Conservation (phyloP, 345 rosid species). For the Pelargonium nanum region DNA sequence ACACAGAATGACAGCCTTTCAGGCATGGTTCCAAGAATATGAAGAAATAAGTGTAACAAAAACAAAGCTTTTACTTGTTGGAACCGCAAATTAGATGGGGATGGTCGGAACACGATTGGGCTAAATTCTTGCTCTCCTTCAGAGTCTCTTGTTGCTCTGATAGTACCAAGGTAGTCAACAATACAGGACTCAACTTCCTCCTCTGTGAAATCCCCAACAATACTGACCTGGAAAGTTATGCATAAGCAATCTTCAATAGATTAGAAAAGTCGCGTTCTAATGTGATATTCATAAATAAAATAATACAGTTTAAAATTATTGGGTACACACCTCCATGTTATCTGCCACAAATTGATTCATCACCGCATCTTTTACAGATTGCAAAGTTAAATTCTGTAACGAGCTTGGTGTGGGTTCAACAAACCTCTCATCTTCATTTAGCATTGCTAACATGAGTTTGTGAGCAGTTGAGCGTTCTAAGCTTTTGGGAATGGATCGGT, state of each 20-base stretch:
- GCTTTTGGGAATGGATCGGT: constrained; percentile 96
- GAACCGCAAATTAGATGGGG: constrained; percentile 59
- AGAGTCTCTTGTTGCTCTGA: constrained; percentile 45
- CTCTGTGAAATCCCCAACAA: constrained; percentile 91
- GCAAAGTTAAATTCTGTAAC: constrained; percentile 58
- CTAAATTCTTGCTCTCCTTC: constrained; percentile 23
- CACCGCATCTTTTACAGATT: constrained; percentile 78
- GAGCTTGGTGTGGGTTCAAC: constrained; percentile 89
- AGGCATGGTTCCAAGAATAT: too few relatives aligned
- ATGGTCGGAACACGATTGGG: constrained; percentile 61
- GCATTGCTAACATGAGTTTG: constrained; percentile 94
- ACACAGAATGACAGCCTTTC: background rate
- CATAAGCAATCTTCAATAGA: background rate
- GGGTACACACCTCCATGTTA: constrained; percentile 78
- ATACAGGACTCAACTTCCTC: constrained; percentile 78
- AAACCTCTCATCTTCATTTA: constrained; percentile 94
- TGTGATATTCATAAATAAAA: background rate
- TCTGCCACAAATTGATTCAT: constrained; percentile 90
- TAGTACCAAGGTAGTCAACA: constrained; percentile 90
- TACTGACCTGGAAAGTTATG: constrained; percentile 51
- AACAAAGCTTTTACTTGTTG: constrained; percentile 53
- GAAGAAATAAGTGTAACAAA: background rate
- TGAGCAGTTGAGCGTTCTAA: constrained; percentile 98
- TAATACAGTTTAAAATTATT: constrained; percentile 2
- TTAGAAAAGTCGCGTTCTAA: background rate